Evolutionary conservation across 805 yeast genomes (phyloP), one percentile per base, ranked within the genome.

Genomic region (Maudiozyma saulgeensis): DNA sequence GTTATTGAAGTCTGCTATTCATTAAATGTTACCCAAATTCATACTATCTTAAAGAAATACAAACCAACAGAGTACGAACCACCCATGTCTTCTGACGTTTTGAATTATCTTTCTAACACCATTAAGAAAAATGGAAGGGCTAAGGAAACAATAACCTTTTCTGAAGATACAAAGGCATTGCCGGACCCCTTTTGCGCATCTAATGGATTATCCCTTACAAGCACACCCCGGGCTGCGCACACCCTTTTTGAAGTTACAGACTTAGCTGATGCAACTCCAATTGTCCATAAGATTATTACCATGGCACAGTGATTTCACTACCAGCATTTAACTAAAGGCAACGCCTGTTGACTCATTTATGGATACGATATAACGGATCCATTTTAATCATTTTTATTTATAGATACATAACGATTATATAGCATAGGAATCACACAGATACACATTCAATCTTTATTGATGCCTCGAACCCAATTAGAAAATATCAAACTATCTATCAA

Each of bases 31-130:
- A 25, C 44, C 1, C 58, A 55, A 43, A 28, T 53, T 6, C 55
- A 53, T 35, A 31, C 56, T 1, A 16, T 55, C 13, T 32, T 55
- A 34, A 50, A 50, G 45, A 55, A 53, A 45, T 55, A 55, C 42
- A 48, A 45, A 39, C 49, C 53, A 7, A 41, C 45, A 2, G 28
- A 46, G n/a, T 39, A 42, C 21, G 55, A 53, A 41, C 19, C 37
- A 2, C 48, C 49, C 7, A 37, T 55, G 8, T 52, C 55, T 7
- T 43, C 19, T 4, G 58, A 55, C 8, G 51, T 55, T 7, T 28
- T 49, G 38, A 53, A 49, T 28, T 46, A 46, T 28, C 25, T 53
- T 11, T 37, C 49, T 3, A 51, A 55, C 21, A 28, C 31, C n/a
- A 32, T 51, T 16, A 55, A 53, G 43, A 48, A 44, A 28, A 49